These are phyloP conservation scores for Penicillium silybi DNA, from an alignment of 495 filamentous ascomycete genomes.

Conservation along the genomic window DNA sequence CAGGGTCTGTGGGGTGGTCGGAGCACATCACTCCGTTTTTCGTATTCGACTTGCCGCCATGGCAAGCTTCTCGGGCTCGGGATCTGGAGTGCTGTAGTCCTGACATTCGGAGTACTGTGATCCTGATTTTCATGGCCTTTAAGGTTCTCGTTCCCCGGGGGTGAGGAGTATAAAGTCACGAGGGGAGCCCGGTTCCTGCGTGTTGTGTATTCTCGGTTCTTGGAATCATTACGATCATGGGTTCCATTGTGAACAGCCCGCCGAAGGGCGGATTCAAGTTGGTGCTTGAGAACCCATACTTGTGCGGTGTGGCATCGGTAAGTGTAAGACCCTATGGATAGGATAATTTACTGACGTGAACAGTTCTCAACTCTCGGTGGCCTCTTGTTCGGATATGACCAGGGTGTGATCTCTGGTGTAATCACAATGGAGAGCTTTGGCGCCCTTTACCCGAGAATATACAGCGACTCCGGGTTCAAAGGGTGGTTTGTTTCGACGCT, in stretches of 20 bases:
- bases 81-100: not conserved
- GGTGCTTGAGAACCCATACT: slow-evolving; percentile 36
- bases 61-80: not conserved
- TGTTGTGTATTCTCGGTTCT: not conserved
- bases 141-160: not conserved
- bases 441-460: slow-evolving; percentile 60
- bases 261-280: slow-evolving; percentile 29
- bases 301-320: slow-evolving; percentile 40
- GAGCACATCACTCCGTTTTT: slow-evolving; percentile 19
- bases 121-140: slow-evolving; percentile 6
- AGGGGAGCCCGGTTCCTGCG: not conserved
- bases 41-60: not conserved
- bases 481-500: slow-evolving; percentile 80
- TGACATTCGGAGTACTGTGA: slow-evolving; percentile 17
- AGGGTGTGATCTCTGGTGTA: slow-evolving; percentile 37
- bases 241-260: slow-evolving; percentile 10
- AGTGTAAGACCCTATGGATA: slow-evolving; percentile 3
- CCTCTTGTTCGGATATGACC: slow-evolving; percentile 40
- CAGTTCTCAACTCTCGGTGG: slow-evolving; percentile 59
- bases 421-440: slow-evolving; percentile 43
- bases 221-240: slow-evolving; percentile 13
- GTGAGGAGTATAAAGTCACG: not conserved
- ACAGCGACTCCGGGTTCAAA: slow-evolving; percentile 59
- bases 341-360: not conserved
- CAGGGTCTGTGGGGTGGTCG: slow-evolving; percentile 1